Evolutionary conservation across 345 rosid genomes (phyloP).

Genomic region (Nephelium lappaceum): DNA sequence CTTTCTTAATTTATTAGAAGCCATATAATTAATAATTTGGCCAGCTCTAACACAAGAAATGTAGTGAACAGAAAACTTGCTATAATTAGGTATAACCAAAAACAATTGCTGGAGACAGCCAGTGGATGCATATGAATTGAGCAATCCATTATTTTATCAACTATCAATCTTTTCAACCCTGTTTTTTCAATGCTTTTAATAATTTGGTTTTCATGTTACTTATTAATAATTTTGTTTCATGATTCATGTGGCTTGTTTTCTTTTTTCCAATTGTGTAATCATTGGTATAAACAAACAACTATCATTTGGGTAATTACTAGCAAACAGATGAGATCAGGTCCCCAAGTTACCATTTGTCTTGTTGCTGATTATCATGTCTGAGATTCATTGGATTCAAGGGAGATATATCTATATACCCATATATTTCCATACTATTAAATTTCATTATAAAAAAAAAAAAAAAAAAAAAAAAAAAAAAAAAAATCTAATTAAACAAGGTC

Average conservation of each 20-base stretch:
- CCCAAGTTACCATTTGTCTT: neutral
- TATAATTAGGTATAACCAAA: neutral
- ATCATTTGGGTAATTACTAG: neutral
- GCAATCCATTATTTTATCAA: neutral
- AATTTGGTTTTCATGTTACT: neutral
- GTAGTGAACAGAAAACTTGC: neutral
- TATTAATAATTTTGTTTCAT: neutral
- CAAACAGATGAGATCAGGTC: neutral
- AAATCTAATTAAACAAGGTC: neutral
- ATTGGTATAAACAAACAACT: neutral
- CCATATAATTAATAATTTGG: neutral
- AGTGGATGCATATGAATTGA: neutral
- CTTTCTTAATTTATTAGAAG: too few species aligned
- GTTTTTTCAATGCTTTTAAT: neutral
- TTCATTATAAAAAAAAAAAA: neutral
- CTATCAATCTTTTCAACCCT: neutral
- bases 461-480: neutral
- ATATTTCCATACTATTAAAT: neutral
- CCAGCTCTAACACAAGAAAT: neutral
- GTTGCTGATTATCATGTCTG: slow-evolving; percentile 1
- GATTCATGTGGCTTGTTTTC: neutral
- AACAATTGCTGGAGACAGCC: neutral
- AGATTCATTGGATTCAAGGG: neutral
- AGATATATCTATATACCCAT: neutral
- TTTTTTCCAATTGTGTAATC: neutral